These are phyloP conservation scores for Melocanna baccifera DNA, from an alignment of 176 grass and related monocot species.

Conservation along the genomic window DNA sequence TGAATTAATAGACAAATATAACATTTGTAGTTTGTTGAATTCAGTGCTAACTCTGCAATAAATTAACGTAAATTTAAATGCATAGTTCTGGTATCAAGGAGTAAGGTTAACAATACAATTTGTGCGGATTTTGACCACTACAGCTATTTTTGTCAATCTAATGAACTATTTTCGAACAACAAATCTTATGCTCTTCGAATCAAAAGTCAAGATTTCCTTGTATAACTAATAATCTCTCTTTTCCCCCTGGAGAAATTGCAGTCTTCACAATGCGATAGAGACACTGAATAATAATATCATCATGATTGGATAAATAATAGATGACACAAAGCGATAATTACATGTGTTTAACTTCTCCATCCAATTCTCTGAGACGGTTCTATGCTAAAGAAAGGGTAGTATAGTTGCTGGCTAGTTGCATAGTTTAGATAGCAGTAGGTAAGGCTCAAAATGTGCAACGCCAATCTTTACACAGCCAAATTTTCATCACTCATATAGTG, in stretches of 20 bases:
- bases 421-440: not conserved
- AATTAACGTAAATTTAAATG: not conserved
- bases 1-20: too few species aligned
- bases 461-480: not conserved
- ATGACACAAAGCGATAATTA: not conserved
- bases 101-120: not conserved
- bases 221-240: not conserved
- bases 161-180: not conserved
- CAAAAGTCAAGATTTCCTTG: not conserved
- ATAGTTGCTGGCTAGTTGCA: not conserved
- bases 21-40: not conserved
- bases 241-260: not conserved
- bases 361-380: not conserved
- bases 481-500: not conserved
- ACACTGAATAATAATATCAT: not conserved
- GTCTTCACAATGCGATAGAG: too few species aligned
- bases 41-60: not conserved
- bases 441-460: slow-evolving; percentile 10
- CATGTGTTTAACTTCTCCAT: not conserved
- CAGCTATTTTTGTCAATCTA: not conserved
- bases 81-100: not conserved
- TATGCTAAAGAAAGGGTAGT: not conserved
- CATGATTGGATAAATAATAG: not conserved
- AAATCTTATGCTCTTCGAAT: not conserved
- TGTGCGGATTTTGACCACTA: not conserved